Conservation (phyloP, 306 rosid species). For the Fagus sylvatica region DNA sequence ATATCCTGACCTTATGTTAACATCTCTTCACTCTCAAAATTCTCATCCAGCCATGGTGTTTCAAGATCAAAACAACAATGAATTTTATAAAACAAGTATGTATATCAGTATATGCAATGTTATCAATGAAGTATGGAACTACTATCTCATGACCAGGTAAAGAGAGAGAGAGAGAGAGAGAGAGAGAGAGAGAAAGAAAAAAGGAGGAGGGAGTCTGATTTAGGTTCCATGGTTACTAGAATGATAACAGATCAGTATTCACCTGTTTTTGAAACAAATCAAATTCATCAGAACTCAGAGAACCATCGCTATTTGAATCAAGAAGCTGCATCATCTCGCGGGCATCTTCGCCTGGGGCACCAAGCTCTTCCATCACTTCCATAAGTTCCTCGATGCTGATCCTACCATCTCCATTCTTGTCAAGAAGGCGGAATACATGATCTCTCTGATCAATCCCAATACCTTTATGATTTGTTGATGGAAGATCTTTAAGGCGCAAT, state of each 20-base stretch:
- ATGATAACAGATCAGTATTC: conserved; percentile 5
- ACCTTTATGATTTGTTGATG: conserved; percentile 49
- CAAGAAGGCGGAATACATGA: conserved; percentile 79
- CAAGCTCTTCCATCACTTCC: conserved; percentile 96
- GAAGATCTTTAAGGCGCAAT: conserved; percentile 77
- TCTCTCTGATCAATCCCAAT: conserved; percentile 53
- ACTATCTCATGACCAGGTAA: neutral
- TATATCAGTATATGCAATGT: neutral
- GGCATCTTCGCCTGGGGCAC: conserved; percentile 91
- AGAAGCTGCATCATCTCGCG: conserved; percentile 61
- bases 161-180: neutral
- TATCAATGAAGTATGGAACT: neutral
- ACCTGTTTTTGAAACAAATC: conserved; percentile 74
- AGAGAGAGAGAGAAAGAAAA: neutral
- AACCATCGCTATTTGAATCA: conserved; percentile 65
- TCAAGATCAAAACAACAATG: neutral
- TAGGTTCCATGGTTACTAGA: neutral
- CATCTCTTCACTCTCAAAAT: neutral
- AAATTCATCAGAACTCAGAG: conserved; percentile 64
- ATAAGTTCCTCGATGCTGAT: conserved; percentile 87
- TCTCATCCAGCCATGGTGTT: neutral
- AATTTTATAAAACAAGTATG: conserved; percentile 8
- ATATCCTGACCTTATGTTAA: neutral
- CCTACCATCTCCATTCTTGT: conserved; percentile 91
- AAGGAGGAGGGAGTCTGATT: neutral